Conservation (phyloP, 1,139 yeast species). For the Diutina pseudorugosa region DNA sequence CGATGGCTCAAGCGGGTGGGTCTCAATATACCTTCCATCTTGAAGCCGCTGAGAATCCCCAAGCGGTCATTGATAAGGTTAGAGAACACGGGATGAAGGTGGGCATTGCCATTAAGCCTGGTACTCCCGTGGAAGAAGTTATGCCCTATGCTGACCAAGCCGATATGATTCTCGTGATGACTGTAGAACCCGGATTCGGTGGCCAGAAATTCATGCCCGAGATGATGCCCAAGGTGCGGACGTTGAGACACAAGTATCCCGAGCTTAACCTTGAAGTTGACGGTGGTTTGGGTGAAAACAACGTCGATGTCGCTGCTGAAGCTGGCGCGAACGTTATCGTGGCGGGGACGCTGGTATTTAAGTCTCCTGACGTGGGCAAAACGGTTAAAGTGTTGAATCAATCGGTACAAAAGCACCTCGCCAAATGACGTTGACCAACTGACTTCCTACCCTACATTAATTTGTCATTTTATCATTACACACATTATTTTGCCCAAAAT, state of each 20-base stretch:
- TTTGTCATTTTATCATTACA: too few species aligned
- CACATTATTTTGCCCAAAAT: too few species aligned
- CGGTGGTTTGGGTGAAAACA: constrained; percentile 67
- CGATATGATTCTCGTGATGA: constrained; percentile 94
- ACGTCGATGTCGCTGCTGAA: constrained; percentile 10
- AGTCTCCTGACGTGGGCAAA: background rate
- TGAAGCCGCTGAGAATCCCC: constrained; percentile 82
- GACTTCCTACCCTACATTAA: background rate
- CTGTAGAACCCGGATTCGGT: constrained; percentile 98
- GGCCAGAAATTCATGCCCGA: constrained; percentile 93
- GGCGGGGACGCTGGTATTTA: constrained; percentile 66
- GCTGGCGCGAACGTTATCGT: constrained; percentile 81
- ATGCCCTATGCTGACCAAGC: constrained; percentile 64
- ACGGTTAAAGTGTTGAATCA: background rate
- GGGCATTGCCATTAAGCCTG: constrained; percentile 92
- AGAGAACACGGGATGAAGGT: constrained; percentile 79
- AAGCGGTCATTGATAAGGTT: constrained; percentile 62
- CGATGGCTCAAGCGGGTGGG: constrained; percentile 89
- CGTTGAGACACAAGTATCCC: constrained; percentile 63
- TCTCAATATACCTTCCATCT: constrained; percentile 94
- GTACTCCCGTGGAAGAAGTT: constrained; percentile 78
- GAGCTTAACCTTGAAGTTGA: constrained; percentile 85
- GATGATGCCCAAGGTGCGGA: constrained; percentile 92
- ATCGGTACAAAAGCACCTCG: background rate
- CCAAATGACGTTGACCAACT: background rate